Conservation (phyloP, 2,329 filamentous ascomycete species). For the Arthrobotrys sphaeroides region DNA sequence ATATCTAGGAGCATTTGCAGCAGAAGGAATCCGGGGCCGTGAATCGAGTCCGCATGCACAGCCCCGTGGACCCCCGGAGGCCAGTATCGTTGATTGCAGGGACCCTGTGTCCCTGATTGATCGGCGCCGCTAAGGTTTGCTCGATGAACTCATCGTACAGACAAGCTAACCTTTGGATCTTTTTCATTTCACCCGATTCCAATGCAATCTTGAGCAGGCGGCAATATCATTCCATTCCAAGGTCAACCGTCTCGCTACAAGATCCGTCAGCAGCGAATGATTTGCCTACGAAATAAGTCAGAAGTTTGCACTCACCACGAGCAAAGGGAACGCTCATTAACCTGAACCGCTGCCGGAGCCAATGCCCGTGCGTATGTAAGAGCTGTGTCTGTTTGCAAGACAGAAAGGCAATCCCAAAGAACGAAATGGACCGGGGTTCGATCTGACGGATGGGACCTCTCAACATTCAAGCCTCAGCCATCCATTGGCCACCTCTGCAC, state of each 20-base stretch:
- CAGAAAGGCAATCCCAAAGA: background rate
- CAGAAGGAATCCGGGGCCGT: background rate
- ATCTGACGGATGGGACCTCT: constrained; percentile 2
- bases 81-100: background rate
- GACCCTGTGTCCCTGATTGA: constrained; percentile 36
- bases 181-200: constrained; percentile 42
- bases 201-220: background rate
- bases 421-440: background rate
- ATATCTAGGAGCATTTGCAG: background rate
- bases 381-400: constrained; percentile 19
- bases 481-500: background rate
- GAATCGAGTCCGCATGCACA: background rate
- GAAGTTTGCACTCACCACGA: background rate
- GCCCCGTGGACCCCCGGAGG: background rate
- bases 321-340: background rate
- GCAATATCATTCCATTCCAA: background rate
- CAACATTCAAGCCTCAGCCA: constrained; percentile 14
- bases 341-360: background rate
- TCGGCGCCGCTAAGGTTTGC: constrained; percentile 15
- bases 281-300: background rate
- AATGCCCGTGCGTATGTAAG: background rate
- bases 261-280: constrained; percentile 4
- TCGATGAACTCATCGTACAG: background rate
- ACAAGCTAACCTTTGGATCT: too few relatives aligned
- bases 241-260: constrained; percentile 1